phyloP scores from a whole-genome alignment of 768 basidiomycete species.

The Tephrocybe sp. region DNA sequence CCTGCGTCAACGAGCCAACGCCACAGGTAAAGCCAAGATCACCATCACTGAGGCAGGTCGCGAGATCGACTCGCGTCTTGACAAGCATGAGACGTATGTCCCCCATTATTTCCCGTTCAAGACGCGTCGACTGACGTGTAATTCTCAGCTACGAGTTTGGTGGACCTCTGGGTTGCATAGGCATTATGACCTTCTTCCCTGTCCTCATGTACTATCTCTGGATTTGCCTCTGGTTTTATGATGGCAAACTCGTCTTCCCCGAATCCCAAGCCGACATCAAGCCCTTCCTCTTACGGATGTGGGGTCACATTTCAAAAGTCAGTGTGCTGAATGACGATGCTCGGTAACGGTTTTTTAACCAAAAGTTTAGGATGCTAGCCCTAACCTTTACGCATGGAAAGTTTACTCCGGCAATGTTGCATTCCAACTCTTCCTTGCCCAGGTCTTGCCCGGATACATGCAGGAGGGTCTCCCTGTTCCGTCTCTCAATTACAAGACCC shows the following conservation, averaged over 20 bases:
- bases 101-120: background rate
- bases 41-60: conserved; percentile 69
- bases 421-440: conserved; percentile 89
- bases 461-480: conserved; percentile 98
- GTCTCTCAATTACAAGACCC: conserved; percentile 87
- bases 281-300: conserved; percentile 83
- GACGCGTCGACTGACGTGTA: conserved; percentile 5
- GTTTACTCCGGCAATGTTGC: conserved; percentile 88
- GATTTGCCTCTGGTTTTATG: conserved; percentile 96
- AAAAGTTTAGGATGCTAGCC: conserved; percentile 78
- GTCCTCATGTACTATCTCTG: conserved; percentile 98
- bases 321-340: conserved; percentile 5
- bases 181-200: conserved; percentile 95
- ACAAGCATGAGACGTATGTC: conserved; percentile 63
- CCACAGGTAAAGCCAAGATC: conserved; percentile 26
- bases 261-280: conserved; percentile 64
- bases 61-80: conserved; percentile 70
- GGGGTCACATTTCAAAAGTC: conserved; percentile 81
- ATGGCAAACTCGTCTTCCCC: conserved; percentile 78
- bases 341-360: background rate
- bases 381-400: conserved; percentile 85
- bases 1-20: conserved; percentile 24
- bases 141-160: conserved; percentile 88
- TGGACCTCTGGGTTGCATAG: conserved; percentile 86
- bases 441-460: conserved; percentile 86